Conservation (phyloP, 306 rosid genomes). For the Hippophae tibetana region DNA sequence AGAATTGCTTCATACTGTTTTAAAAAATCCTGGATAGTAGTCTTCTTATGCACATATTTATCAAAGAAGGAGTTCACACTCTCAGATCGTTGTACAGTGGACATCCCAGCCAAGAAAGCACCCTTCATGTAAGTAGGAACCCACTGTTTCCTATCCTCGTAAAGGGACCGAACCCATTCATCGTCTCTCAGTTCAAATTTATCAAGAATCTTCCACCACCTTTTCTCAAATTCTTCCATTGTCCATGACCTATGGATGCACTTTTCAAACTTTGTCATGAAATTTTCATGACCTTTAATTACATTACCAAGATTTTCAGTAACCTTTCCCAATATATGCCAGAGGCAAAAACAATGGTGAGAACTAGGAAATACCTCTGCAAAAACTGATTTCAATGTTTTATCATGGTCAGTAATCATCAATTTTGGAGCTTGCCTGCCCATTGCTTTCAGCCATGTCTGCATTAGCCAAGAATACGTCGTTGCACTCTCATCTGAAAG, state of each 20-base stretch:
- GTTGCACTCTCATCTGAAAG: conserved; percentile 70
- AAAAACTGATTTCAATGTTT: conserved; percentile 58
- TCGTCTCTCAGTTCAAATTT: conserved; percentile 72
- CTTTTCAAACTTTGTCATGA: conserved; percentile 77
- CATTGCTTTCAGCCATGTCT: conserved; percentile 78
- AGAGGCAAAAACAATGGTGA: conserved; percentile 59
- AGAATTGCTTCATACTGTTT: conserved; percentile 72
- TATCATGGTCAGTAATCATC: conserved; percentile 76
- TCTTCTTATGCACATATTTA: conserved; percentile 88
- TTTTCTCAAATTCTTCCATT: conserved; percentile 73
- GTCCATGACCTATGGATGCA: conserved; percentile 78
- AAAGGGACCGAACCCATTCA: conserved; percentile 62
- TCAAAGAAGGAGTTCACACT: conserved; percentile 89
- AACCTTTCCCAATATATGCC: conserved; percentile 83
- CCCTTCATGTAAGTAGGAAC: conserved; percentile 73
- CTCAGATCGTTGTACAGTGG: conserved; percentile 74
- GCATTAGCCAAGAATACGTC: conserved; percentile 71
- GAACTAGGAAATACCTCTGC: conserved; percentile 57
- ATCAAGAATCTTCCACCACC: conserved; percentile 73
- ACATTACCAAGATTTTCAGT: conserved; percentile 72
- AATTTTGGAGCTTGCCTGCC: conserved; percentile 88
- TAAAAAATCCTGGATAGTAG: conserved; percentile 74
- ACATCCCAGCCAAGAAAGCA: conserved; percentile 80
- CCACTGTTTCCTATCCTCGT: conserved; percentile 80
- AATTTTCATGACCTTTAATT: conserved; percentile 60